phyloP scores from a whole-genome alignment of 1,139 yeast species.

The Scheffersomyces titani region DNA sequence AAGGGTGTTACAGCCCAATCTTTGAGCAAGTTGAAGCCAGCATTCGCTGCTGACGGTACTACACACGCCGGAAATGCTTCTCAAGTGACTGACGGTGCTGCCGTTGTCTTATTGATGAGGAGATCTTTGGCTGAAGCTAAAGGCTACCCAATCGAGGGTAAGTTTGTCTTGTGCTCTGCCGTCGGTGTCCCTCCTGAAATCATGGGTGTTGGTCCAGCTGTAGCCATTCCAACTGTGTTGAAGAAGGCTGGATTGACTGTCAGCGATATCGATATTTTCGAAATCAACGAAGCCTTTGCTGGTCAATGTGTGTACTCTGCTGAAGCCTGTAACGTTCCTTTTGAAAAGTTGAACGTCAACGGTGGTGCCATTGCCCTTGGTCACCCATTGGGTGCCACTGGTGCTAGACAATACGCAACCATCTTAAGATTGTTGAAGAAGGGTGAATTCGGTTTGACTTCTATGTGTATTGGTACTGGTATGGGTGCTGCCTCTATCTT shows the following conservation, averaged over 20 bases:
- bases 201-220: conserved; percentile 97
- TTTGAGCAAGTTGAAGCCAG: conserved; percentile 76
- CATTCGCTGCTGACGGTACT: conserved; percentile 80
- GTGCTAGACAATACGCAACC: conserved; percentile 93
- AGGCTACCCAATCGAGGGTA: conserved; percentile 67
- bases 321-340: conserved; percentile 63
- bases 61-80: conserved; percentile 97
- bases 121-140: conserved; percentile 82
- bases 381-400: conserved; percentile 95
- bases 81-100: conserved; percentile 94
- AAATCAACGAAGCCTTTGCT: conserved; percentile 95
- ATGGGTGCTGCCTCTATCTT: conserved; percentile 96
- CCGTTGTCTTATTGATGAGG: conserved; percentile 82
- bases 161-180: conserved; percentile 71
- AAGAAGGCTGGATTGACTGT: conserved; percentile 61
- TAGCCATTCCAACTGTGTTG: conserved; percentile 84
- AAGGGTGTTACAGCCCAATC: conserved; percentile 79
- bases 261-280: conserved; percentile 72
- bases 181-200: conserved; percentile 96
- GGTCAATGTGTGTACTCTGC: conserved; percentile 87
- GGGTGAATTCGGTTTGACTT: conserved; percentile 85
- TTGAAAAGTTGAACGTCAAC: conserved; percentile 76
- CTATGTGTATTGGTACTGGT: conserved; percentile 98
- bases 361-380: conserved; percentile 98
- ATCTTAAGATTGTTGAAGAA: conserved; percentile 74